Base-by-base conservation (phyloP, 768 basidiomycete species). In the Lactifluus rugatus region DNA sequence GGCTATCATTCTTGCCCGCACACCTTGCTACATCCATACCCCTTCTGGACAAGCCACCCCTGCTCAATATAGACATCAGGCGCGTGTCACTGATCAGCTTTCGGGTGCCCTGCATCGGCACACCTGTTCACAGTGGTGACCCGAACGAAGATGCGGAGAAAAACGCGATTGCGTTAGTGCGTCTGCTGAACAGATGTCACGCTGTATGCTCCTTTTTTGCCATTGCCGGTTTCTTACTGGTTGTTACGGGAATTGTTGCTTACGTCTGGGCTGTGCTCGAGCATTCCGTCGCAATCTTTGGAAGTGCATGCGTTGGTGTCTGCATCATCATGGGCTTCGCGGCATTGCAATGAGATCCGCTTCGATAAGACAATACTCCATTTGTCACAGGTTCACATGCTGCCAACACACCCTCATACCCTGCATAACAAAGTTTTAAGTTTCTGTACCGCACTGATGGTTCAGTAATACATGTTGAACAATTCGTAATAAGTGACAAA, bases 131-230 rank as follows among this genome's bases (percentile, higher is more conserved):
- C n/a, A n/a, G n/a, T 31, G 45, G 41, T 17, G 49, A 61, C 26
- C 39, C 52, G 1, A 39, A 25, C n/a, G 55, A n/a, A 2, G 49
- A 61, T n/a, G 56, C 48, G 16, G 60, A 54, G 44, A 51, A 48
- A 32, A 58, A 61, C 16, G 31, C 45, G 31, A 42, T 23, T 21
- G 56, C 60, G 13, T 44, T 64, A 23, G 37, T 52, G 48, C 56
- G 45, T 25, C 49, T 64, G 39, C 49, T 64, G 25, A 51, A 39
- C 31, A 62, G 52, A 32, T 62, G 60, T 17, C 62, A 64, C 45
- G 25, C 0, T 19, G 59, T 53, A 28, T 62, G 60, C 32, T 28
- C 56, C 21, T 5, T 45, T 9, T 58, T 64, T 46, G 60, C 53
- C 7, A 46, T 58, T 34, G 28, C 50, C 19, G 62, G 62, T 9